These are phyloP conservation scores for Diplocarpon mali DNA, from an alignment of 2,329 filamentous ascomycete species.

Conservation along the genomic window DNA sequence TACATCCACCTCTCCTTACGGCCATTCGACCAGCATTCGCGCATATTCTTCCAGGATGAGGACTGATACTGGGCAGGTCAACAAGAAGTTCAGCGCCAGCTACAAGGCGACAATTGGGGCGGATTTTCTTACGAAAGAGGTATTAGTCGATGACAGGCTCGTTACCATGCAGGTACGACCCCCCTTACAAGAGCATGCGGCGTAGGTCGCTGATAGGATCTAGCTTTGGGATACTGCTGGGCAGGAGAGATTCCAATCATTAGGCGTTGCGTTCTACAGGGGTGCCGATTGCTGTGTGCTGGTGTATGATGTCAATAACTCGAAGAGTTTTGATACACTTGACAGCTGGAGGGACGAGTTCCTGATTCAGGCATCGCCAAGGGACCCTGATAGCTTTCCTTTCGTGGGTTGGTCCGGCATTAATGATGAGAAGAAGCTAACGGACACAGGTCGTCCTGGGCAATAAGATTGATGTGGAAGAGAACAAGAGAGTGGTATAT, in stretches of 20 bases:
- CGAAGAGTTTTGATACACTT: slow-evolving; percentile 96
- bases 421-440: slow-evolving; percentile 2
- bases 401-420: slow-evolving; percentile 57
- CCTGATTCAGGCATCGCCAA: slow-evolving; percentile 88
- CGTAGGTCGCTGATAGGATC: slow-evolving; percentile 29
- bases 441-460: slow-evolving; percentile 69
- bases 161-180: slow-evolving; percentile 90
- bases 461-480: slow-evolving; percentile 98
- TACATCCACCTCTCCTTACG: slow-evolving; percentile 37
- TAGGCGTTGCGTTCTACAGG: slow-evolving; percentile 95
- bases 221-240: slow-evolving; percentile 97
- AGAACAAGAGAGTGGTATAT: slow-evolving; percentile 83
- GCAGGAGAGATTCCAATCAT: slow-evolving; percentile 92
- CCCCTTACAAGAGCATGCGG: background rate
- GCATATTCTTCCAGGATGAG: background rate
- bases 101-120: slow-evolving; percentile 99
- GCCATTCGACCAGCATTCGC: background rate
- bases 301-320: slow-evolving; percentile 97
- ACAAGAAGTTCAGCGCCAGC: slow-evolving; percentile 99
- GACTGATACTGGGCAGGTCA: slow-evolving; percentile 55
- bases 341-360: slow-evolving; percentile 99
- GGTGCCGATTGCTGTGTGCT: slow-evolving; percentile 96
- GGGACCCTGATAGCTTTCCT: slow-evolving; percentile 94
- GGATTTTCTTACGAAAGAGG: slow-evolving; percentile 96
- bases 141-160: slow-evolving; percentile 89